These are phyloP conservation scores for Begonia fuchsioides DNA, from an alignment of 306 rosid genomes.

Conservation along the genomic window DNA sequence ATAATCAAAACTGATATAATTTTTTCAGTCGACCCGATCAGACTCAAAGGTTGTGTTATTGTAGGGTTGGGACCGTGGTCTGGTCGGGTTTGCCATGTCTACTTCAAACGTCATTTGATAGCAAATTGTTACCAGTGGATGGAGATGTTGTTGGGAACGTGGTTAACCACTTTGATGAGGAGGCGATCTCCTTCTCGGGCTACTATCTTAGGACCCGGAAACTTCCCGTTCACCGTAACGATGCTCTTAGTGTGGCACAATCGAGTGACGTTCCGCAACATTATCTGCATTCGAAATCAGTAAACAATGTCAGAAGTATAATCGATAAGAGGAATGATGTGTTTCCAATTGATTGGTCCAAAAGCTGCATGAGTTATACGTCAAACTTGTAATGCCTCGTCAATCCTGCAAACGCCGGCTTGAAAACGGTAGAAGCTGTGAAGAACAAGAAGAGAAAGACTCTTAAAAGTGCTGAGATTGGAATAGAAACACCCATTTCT, in stretches of 20 bases:
- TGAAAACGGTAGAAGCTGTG: constrained; percentile 12
- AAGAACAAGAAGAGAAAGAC: constrained; percentile 16
- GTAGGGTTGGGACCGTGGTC: too few species aligned
- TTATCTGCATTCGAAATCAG: constrained; percentile 19
- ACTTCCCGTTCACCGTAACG: constrained; percentile 53
- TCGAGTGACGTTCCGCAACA: constrained; percentile 37
- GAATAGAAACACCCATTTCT: constrained; percentile 19
- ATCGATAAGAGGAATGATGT: neutral
- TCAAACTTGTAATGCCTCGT: constrained; percentile 55
- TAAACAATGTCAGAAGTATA: too few species aligned
- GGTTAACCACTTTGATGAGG: constrained; percentile 40
- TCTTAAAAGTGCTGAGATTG: constrained; percentile 7
- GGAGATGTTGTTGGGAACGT: constrained; percentile 37
- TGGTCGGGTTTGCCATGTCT: too few species aligned
- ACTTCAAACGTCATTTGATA: too few species aligned
- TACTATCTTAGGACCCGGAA: constrained; percentile 64
- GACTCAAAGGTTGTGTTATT: too few species aligned
- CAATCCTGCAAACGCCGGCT: constrained; percentile 25
- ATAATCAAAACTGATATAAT: too few species aligned
- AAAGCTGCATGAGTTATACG: constrained; percentile 10
- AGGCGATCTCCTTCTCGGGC: constrained; percentile 56
- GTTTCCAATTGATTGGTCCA: constrained; percentile 1
- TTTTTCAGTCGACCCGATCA: too few species aligned
- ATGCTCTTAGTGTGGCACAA: constrained; percentile 49
- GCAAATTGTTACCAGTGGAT: constrained; percentile 37